Base-by-base conservation (phyloP, 768 basidiomycete genomes). In the Saitozyma sp. region DNA sequence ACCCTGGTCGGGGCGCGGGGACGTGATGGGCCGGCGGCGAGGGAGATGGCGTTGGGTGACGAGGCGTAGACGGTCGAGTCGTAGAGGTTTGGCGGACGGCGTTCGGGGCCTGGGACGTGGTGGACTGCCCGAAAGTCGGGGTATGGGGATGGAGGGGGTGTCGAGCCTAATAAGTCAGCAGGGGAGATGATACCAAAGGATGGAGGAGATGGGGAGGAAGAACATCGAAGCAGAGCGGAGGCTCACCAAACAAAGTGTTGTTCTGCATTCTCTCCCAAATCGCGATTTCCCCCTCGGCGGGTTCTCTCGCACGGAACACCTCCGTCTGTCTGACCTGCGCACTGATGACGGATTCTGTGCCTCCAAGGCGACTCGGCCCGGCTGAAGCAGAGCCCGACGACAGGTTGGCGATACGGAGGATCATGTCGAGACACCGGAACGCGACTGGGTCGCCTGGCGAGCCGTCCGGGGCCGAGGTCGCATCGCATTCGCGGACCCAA, bases 401-500 rank as follows among this genome's bases (percentile, higher is more conserved):
- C 49, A 60, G 63, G 51, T 66, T 68, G 40, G 77, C 84, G 2
- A 84, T 84, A 10, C 85, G 76, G 48, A 86, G 66, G 9, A 86
- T 83, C 52, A 83, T 81, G 58, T 84, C 83, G 46, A 85, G 76
- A 54, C 85, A 84, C 63, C 79, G 79, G 80, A 85, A 79, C 3
- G 78, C 79, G 59, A 80, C 78, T 51, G 79, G 79, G 64, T 84
- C 81, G 41, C 83, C 81, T 61, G 78, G 73, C 54, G 75, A 69
- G 67, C 82, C 83, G 42, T 80, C 77, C 1, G 77, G 79, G n/a
- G 75, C 79, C 13, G 80, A 74, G 2, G 84, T 84, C 1, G 84
- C 85, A 73, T 86, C 85, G 70, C 84, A 84, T 65, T 86, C 85
- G 42, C 85, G 73, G 6, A 85, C 84, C 85, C 85, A 86, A 10